Conservation (phyloP, 805 yeast genomes). For the Monosporozyma aquatica region DNA sequence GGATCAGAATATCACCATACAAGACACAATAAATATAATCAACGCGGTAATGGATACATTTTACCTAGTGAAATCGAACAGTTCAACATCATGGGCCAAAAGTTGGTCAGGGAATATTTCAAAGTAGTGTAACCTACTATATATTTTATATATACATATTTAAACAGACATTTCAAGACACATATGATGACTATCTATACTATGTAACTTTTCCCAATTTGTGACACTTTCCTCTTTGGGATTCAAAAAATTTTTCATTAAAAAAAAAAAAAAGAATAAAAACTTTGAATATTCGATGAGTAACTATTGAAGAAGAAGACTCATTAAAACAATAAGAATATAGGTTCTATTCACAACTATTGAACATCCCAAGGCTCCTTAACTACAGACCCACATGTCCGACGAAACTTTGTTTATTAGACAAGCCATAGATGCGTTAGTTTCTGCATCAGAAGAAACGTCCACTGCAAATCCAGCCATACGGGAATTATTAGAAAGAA, state of each 20-base stretch:
- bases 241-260: not conserved
- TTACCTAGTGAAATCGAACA: conserved; percentile 16
- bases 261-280: not conserved
- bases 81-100: conserved; percentile 17
- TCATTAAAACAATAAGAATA: too few species aligned
- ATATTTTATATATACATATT: not conserved
- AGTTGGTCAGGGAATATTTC: conserved; percentile 13
- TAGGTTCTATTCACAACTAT: not conserved
- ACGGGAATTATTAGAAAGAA: conserved; percentile 21
- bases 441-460: conserved; percentile 22
- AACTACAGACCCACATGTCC: too few species aligned
- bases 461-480: conserved; percentile 25
- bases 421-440: conserved; percentile 29
- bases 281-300: not conserved
- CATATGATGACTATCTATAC: too few species aligned
- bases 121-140: conserved; percentile 6
- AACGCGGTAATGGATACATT: conserved; percentile 12
- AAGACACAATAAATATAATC: not conserved
- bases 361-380: too few species aligned
- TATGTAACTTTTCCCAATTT: too few species aligned
- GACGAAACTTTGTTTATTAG: conserved; percentile 24
- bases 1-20: not conserved
- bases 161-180: too few species aligned
- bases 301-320: too few species aligned
- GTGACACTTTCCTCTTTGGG: too few species aligned